phyloP scores from a whole-genome alignment of 768 basidiomycete species.

The Tulasnella sp. region DNA sequence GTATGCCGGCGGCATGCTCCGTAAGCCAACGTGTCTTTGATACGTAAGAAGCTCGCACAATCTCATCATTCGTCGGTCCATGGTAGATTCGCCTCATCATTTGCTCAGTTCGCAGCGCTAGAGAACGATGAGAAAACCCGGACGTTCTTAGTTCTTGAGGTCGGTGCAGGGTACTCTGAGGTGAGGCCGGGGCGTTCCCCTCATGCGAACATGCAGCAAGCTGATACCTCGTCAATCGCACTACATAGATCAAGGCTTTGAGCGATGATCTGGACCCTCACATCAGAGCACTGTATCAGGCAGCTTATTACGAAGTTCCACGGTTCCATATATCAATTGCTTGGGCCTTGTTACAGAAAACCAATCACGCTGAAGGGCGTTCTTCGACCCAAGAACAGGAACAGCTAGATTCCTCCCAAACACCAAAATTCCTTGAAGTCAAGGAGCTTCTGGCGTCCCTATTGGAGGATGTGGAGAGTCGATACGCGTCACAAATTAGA shows the following conservation, averaged over 20 bases:
- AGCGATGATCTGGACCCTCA: slow-evolving; percentile 46
- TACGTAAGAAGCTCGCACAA: neutral
- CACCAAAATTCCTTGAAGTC: slow-evolving; percentile 36
- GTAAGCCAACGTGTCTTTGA: slow-evolving; percentile 23
- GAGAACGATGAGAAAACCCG: slow-evolving; percentile 72
- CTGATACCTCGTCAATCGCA: slow-evolving; percentile 4
- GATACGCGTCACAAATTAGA: slow-evolving; percentile 35
- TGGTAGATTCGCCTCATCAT: slow-evolving; percentile 58
- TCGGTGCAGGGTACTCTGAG: slow-evolving; percentile 74
- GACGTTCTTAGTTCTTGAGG: slow-evolving; percentile 66
- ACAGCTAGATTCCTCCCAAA: neutral
- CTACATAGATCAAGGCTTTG: slow-evolving; percentile 44
- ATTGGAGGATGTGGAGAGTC: slow-evolving; percentile 39
- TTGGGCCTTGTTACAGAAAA: slow-evolving; percentile 58
- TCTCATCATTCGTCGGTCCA: slow-evolving; percentile 3
- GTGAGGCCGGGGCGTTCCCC: too few relatives aligned
- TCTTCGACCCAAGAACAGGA: neutral
- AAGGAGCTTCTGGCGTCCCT: slow-evolving; percentile 39
- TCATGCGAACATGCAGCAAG: too few relatives aligned
- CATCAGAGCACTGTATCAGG: slow-evolving; percentile 52
- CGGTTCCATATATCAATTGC: slow-evolving; percentile 84
- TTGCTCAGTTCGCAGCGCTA: slow-evolving; percentile 57
- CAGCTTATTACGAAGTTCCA: slow-evolving; percentile 67
- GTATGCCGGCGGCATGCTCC: slow-evolving; percentile 42
- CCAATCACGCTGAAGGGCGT: neutral